Base-by-base conservation (phyloP, 2,329 filamentous ascomycete genomes). In the Claviceps sp. region DNA sequence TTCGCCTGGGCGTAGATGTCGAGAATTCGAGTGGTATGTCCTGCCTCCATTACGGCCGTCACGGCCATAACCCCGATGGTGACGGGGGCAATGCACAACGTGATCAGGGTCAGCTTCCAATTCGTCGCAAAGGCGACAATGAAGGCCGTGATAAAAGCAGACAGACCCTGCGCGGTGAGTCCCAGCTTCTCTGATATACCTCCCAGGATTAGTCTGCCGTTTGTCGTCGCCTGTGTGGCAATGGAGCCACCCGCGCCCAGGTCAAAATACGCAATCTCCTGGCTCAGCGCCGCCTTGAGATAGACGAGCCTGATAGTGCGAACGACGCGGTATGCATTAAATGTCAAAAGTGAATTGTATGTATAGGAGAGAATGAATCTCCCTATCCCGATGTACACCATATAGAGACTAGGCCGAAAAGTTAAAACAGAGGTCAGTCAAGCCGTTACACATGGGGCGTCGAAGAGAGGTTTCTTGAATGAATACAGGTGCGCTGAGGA, bases 341-440 rank as follows among this genome's bases (percentile, higher is more conserved):
- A 72, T 2, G 73, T 77, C 20, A 78, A 61, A 48, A 67, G 63
- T 3, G 64, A 59, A 47, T 69, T 69, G 60, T 71, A 70, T 18
- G 70, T 59, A 55, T 80, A 81, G 13, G 72, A 68, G 16, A 77
- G 62, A 22, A 65, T 59, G 54, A 81, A 76, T 45, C 76, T 72
- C 0, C 63, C 77, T 49, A 80, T 65, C 57, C 79, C 79, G 13
- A 82, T 66, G 55, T 80, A 81, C 26, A 81, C 67, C 57, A 81
- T 79, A 60, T 75, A 81, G 5, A 82, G 63, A 0, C 73, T 75
- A 58, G 9, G 22, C 60, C 55, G 13, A 54, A 57, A 24, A 6
- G 24, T 24, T 24, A 6, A 24, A 34, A 34, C 30, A 34, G 30
- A 11, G 30, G 30, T 34, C 30, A 34, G 30, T 34, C 30, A 34